A percentile compares a stretch with the other conserved stretches of the same genome.
phyloP scores from a whole-genome alignment of 1,284 basidiomycete genomes.

The Schizopora paradoxa region DNA sequence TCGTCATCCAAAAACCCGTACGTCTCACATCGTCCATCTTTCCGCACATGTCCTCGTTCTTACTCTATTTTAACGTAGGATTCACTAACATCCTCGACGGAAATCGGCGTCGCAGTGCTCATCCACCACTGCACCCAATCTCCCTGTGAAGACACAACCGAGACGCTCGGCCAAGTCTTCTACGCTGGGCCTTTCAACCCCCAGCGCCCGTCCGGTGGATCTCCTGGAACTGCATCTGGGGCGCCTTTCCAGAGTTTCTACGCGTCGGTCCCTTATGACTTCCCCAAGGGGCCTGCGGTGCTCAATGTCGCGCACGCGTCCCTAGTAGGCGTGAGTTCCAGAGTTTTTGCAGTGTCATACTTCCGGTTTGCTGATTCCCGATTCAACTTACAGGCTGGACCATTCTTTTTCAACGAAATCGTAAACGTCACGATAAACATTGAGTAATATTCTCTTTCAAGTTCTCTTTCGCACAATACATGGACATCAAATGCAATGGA shows the following conservation, averaged over 20 bases:
- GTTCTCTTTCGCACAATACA: no score
- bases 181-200: conserved; percentile 42
- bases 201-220: conserved; percentile 26
- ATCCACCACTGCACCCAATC: conserved; percentile 29
- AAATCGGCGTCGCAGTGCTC: conserved; percentile 40
- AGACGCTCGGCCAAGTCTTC: conserved; percentile 36
- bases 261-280: conserved; percentile 34
- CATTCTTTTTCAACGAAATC: not conserved
- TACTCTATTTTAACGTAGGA: conserved; percentile 25
- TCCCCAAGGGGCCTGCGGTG: conserved; percentile 29
- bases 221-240: conserved; percentile 26
- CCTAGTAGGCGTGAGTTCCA: conserved; percentile 42
- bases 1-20: conserved; percentile 42
- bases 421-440: not conserved
- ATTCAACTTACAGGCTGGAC: not conserved
- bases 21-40: conserved; percentile 16
- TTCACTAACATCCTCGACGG: conserved; percentile 32
- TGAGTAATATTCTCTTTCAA: no score
- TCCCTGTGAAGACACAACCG: conserved; percentile 27
- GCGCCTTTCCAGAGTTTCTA: conserved; percentile 49
- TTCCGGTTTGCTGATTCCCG: not conserved
- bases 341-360: no score
- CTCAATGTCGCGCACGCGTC: conserved; percentile 38
- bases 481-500: no score
- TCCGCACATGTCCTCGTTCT: not conserved